Evolutionary conservation across 2,329 filamentous ascomycete species (phyloP), one percentile per base, ranked within the genome.

Genomic region (Microsporum ferrugineum): DNA sequence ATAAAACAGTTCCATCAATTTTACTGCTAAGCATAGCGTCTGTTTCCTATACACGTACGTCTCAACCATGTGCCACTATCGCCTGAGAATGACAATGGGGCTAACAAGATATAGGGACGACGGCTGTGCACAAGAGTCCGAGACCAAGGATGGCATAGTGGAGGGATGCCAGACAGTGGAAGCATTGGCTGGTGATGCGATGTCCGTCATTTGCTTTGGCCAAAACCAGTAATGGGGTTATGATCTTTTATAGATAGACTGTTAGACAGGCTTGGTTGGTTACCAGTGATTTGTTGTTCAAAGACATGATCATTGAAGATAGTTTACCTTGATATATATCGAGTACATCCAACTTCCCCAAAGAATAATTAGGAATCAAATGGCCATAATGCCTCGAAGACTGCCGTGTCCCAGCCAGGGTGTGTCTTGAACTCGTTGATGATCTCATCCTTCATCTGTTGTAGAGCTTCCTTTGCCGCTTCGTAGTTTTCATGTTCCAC

Each of bases 381-480:
- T 47, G 69, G 69, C 68, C 68, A 71, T 63, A 63, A 66, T 3
- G 60, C 62, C 63, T 67, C 49, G 36, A 67, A 70, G 57, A 69
- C 68, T 2, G 63, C 66, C 53, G 31, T 70, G 60, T 70, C 67
- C 64, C 69, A 63, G 5, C 68, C 67, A 5, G 58, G 67, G n/a
- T 68, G 65, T 43, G 66, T 66, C 56, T 47, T 29, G 10, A 70
- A 65, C 65, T 71, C 63, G 31, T 67, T 63, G 57, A 70, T 60
- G 55, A 71, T 65, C 59, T 62, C 63, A 55, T n/a, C 33, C 61
- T 68, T 71, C 34, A 68, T 57, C 63, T 70, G 49, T 2, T 63
- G 7, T 8, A 71, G 66, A 0, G 56, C 56, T 36, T 33, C 39
- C 56, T 53, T 64, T 29, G 49, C 57, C 3, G 60, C 59, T 41